Percentiles rank a stretch among this genome's conserved stretches.
phyloP scores from a whole-genome alignment of 1,284 basidiomycete genomes.

The Ganoderma sinense region DNA sequence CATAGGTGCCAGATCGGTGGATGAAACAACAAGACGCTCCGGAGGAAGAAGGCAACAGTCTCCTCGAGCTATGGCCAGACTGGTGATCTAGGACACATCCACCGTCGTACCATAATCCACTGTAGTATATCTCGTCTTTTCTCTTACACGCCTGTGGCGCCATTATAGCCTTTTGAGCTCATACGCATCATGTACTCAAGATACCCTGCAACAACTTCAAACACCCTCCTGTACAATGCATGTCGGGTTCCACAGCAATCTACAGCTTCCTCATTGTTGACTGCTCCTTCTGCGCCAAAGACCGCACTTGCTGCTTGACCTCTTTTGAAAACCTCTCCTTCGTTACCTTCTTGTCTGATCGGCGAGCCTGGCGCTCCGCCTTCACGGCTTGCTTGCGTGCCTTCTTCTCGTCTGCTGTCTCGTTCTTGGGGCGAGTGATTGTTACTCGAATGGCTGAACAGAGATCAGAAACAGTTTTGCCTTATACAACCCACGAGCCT shows the following conservation, averaged over 20 bases:
- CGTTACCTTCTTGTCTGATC: slow-evolving; percentile 83
- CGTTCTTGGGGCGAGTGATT: slow-evolving; percentile 77
- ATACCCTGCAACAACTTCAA: slow-evolving; percentile 24
- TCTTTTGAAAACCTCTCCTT: slow-evolving; percentile 83
- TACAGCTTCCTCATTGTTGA: slow-evolving; percentile 41
- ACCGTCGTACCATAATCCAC: slow-evolving; percentile 12
- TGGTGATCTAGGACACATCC: slow-evolving; percentile 45
- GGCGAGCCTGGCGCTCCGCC: slow-evolving; percentile 76
- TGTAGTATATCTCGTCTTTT: slow-evolving; percentile 21
- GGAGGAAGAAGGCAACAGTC: slow-evolving; percentile 72
- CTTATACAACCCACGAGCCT: slow-evolving; percentile 14
- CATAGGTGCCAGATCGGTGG: slow-evolving; percentile 84
- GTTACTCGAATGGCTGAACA: slow-evolving; percentile 50
- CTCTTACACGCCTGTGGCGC: slow-evolving; percentile 56
- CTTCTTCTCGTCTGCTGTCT: slow-evolving; percentile 88
- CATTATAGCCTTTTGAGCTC: slow-evolving; percentile 49
- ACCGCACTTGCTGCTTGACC: slow-evolving; percentile 74
- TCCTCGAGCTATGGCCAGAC: slow-evolving; percentile 59
- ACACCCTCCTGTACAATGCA: slow-evolving; percentile 20
- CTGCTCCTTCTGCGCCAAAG: slow-evolving; percentile 54
- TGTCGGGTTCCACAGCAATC: slow-evolving; percentile 20
- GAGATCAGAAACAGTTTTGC: background rate
- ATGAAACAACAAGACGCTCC: slow-evolving; percentile 82
- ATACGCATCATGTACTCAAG: slow-evolving; percentile 18
- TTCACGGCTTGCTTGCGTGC: slow-evolving; percentile 91